These are phyloP conservation scores for Pluteus cervinus DNA, from an alignment of 768 basidiomycete species.

Conservation along the genomic window DNA sequence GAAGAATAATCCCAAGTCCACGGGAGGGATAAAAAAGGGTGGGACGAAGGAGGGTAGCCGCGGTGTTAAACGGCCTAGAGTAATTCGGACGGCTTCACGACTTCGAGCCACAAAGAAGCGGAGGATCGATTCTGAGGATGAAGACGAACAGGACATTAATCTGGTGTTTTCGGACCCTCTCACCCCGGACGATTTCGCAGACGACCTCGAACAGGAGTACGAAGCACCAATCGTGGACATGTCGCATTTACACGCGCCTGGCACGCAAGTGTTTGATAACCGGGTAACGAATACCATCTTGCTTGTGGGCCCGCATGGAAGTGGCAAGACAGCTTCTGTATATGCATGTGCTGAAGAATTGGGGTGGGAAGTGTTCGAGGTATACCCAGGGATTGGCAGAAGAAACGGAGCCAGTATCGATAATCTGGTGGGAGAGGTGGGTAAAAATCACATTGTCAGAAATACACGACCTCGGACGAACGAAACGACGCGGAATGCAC, in stretches of 20 bases:
- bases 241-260: conserved; percentile 3
- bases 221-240: conserved; percentile 6
- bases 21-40: conserved; percentile 13
- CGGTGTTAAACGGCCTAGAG: conserved; percentile 51
- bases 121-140: conserved; percentile 47
- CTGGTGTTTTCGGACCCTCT: too few relatives aligned
- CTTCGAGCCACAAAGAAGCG: conserved; percentile 46
- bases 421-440: conserved; percentile 83
- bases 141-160: too few relatives aligned
- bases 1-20: conserved; percentile 18
- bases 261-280: conserved; percentile 22
- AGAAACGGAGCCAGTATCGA: conserved; percentile 76
- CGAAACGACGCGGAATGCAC: conserved; percentile 1
- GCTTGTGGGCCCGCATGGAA: conserved; percentile 74
- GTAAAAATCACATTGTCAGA: conserved; percentile 83
- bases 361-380: conserved; percentile 95
- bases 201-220: too few relatives aligned
- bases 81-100: conserved; percentile 49
- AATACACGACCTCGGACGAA: conserved; percentile 16
- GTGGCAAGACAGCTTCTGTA: conserved; percentile 88
- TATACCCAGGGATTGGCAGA: conserved; percentile 92
- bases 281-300: conserved; percentile 83
- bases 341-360: conserved; percentile 94
- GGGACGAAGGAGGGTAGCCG: conserved; percentile 15
- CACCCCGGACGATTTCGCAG: too few relatives aligned